phyloP scores from a whole-genome alignment of 2,329 filamentous ascomycete species.

The Bipolaris bicolor region DNA sequence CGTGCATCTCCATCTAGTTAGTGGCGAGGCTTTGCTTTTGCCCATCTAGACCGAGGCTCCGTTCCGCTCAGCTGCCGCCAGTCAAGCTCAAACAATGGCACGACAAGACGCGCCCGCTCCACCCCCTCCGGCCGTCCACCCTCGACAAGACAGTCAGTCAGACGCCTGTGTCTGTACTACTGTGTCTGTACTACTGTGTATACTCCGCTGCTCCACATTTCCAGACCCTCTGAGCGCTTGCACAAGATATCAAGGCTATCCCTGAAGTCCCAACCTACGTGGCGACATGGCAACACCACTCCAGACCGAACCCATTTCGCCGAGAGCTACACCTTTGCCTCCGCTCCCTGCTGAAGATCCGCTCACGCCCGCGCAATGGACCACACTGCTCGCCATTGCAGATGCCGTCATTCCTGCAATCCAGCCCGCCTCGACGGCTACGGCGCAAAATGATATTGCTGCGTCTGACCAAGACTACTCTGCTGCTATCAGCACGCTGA shows the following conservation, averaged over 20 bases:
- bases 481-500: slow-evolving; percentile 48
- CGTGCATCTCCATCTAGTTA: not conserved
- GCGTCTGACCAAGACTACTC: slow-evolving; percentile 61
- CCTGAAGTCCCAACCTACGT: slow-evolving; percentile 8
- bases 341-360: slow-evolving; percentile 55
- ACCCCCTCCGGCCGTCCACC: slow-evolving; percentile 1
- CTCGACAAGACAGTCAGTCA: slow-evolving; percentile 2
- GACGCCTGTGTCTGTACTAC: slow-evolving; percentile 6
- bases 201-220: slow-evolving; percentile 1
- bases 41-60: slow-evolving; percentile 11
- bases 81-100: slow-evolving; percentile 6
- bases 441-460: slow-evolving; percentile 48
- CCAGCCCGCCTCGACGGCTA: slow-evolving; percentile 48
- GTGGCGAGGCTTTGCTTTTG: not conserved
- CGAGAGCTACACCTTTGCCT: slow-evolving; percentile 53
- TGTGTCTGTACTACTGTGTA: slow-evolving; percentile 8
- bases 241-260: slow-evolving; percentile 10
- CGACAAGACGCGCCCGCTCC: slow-evolving; percentile 5
- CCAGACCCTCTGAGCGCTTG: slow-evolving; percentile 11
- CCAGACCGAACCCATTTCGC: slow-evolving; percentile 36
- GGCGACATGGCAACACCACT: slow-evolving; percentile 34
- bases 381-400: slow-evolving; percentile 62
- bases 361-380: slow-evolving; percentile 64
- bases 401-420: slow-evolving; percentile 67
- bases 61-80: not conserved